phyloP scores from a whole-genome alignment of 495 filamentous ascomycete species.

The Lindgomyces ingoldianus region DNA sequence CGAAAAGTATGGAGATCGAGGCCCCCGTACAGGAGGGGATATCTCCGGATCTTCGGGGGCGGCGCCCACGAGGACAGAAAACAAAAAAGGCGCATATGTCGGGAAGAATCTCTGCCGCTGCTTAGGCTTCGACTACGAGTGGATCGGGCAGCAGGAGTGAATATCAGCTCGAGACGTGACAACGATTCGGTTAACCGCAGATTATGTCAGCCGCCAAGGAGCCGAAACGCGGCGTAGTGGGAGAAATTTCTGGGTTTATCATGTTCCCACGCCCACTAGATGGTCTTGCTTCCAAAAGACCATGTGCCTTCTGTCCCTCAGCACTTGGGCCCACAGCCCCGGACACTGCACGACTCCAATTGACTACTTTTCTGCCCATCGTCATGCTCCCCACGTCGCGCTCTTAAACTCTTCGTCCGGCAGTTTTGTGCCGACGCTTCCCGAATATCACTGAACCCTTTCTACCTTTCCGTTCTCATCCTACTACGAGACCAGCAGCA shows the following conservation, averaged over 20 bases:
- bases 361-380: slow-evolving; percentile 4
- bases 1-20: neutral
- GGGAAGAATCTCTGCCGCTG: neutral
- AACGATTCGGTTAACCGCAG: neutral
- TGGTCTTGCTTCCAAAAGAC: slow-evolving; percentile 16
- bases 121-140: neutral
- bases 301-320: slow-evolving; percentile 4
- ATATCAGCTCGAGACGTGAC: neutral
- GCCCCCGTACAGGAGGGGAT: neutral
- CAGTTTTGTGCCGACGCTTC: neutral
- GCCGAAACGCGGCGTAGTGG: neutral
- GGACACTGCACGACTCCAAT: slow-evolving; percentile 1
- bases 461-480: neutral
- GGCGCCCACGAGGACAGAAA: neutral
- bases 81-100: neutral
- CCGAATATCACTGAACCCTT: slow-evolving; percentile 8
- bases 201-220: neutral
- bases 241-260: slow-evolving; percentile 6
- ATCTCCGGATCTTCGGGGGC: neutral
- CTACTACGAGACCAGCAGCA: no score
- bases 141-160: neutral
- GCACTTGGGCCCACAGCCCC: slow-evolving; percentile 7
- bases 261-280: neutral
- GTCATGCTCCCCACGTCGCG: slow-evolving; percentile 5
- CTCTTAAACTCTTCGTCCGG: slow-evolving; percentile 8